Evolutionary conservation across 2,329 filamentous ascomycete species (phyloP).

Genomic region (Penicillium sp.): DNA sequence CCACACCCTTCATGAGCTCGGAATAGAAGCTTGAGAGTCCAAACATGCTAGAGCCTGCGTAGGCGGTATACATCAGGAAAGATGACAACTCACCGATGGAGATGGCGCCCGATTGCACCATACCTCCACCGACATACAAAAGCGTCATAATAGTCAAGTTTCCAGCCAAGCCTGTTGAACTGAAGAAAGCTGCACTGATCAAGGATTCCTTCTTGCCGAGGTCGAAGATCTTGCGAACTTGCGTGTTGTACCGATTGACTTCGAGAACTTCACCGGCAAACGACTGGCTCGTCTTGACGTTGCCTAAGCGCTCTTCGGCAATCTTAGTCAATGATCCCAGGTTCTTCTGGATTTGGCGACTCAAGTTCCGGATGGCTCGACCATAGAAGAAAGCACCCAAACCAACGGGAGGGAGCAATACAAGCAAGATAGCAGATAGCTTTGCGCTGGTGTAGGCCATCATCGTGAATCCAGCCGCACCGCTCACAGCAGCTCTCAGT

Average conservation of each 20-base stretch:
- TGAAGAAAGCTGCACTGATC: constrained; percentile 89
- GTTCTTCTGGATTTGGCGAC: constrained; percentile 90
- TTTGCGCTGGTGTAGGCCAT: constrained; percentile 97
- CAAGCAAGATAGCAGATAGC: constrained; percentile 78
- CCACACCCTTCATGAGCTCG: constrained; percentile 98
- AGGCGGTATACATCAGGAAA: constrained; percentile 98
- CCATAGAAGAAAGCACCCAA: constrained; percentile 91
- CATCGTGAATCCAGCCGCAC: constrained; percentile 81
- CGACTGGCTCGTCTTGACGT: constrained; percentile 93
- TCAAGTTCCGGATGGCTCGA: constrained; percentile 82
- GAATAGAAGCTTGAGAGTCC: constrained; percentile 96
- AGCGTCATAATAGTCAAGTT: constrained; percentile 95
- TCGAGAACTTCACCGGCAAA: constrained; percentile 94
- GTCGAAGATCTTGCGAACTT: constrained; percentile 88
- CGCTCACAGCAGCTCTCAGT: constrained; percentile 86
- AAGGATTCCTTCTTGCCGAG: constrained; percentile 85
- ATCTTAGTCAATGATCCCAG: constrained; percentile 93
- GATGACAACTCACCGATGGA: constrained; percentile 90
- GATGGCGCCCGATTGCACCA: constrained; percentile 84
- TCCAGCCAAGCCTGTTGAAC: constrained; percentile 81
- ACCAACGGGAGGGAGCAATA: constrained; percentile 90
- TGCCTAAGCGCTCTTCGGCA: constrained; percentile 94
- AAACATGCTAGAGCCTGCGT: constrained; percentile 81
- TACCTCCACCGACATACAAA: constrained; percentile 84
- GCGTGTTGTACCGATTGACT: constrained; percentile 84